Percentiles rank a stretch among this genome's conserved stretches.
These are phyloP conservation scores for Abelmoschus esculentus DNA, from an alignment of 345 rosid species.

Conservation along the genomic window DNA sequence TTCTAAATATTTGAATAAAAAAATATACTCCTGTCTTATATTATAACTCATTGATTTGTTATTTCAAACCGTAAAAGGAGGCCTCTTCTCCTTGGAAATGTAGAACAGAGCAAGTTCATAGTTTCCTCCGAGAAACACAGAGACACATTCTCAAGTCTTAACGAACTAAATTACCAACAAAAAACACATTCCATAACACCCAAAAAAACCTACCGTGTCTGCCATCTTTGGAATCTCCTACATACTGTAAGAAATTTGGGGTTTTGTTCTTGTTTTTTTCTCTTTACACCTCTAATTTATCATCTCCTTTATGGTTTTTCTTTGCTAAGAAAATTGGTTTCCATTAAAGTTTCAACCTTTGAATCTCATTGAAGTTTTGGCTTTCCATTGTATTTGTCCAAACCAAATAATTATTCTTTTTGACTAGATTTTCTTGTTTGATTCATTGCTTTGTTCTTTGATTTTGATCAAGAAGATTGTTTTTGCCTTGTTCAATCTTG, in stretches of 20 bases:
- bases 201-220: not conserved
- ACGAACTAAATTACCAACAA: too few species aligned
- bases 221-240: not conserved
- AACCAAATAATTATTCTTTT: not conserved
- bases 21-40: too few species aligned
- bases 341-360: not conserved
- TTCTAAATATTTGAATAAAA: too few species aligned
- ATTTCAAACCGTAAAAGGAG: not conserved
- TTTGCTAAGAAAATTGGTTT: not conserved
- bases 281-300: not conserved
- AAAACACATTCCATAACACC: not conserved
- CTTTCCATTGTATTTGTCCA: not conserved
- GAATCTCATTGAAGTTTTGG: not conserved
- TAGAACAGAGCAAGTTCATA: not conserved
- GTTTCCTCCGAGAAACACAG: constrained; percentile 1
- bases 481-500: not conserved
- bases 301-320: not conserved
- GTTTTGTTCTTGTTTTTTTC: not conserved
- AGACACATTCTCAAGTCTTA: not conserved
- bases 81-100: not conserved
- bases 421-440: not conserved
- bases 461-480: not conserved
- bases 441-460: not conserved
- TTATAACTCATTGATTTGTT: not conserved
- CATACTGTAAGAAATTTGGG: not conserved